Base-by-base conservation (phyloP, 1,139 yeast species). In the Hemisphaericaspora xylanilytica region DNA sequence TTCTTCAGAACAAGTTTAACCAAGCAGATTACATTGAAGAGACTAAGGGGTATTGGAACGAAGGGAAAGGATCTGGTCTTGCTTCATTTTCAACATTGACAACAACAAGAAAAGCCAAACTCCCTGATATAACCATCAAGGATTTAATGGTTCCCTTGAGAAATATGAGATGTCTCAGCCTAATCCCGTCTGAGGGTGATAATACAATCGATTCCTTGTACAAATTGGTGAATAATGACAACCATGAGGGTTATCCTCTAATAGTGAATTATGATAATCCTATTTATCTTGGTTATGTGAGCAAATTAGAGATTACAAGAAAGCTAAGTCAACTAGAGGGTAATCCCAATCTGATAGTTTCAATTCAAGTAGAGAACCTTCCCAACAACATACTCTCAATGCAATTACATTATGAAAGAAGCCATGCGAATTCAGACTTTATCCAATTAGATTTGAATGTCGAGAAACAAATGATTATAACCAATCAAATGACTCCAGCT, bases 191-290 rank as follows among this genome's bases (percentile, higher is more conserved):
- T 6, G 46, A 36, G 1, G 59, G 57, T 1, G 31, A 38, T 16
- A 61, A 67, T 38, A 61, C 67, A 1, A 41, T 51, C 2, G 41
- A 42, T 0, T 36, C 42, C 0, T 42, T 71, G 15, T 36, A 45
- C 22, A 40, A 37, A 2, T 60, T 61, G 39, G 35, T 61, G 12
- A 48, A 53, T 26, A 63, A 60, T 24, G 73, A 68, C 41, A 49
- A 49, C 29, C 74, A 70, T 45, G 76, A 71, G 45, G 76, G 76
- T 2, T 71, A 69, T 41, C 77, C 77, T 0, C 40, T 71, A 14
- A 48, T 71, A 5, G 45, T 59, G 5, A 59, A 56, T 41, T 49
- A 51, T 16, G 39, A 40, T 1, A 48, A 58, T 28, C 73, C 68
- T 0, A 38, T 61, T 1, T 51, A 56, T 18, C 43, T 70, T 28